Conservation (phyloP, 1,139 yeast genomes). For the Sugiyamaella castrensis region DNA sequence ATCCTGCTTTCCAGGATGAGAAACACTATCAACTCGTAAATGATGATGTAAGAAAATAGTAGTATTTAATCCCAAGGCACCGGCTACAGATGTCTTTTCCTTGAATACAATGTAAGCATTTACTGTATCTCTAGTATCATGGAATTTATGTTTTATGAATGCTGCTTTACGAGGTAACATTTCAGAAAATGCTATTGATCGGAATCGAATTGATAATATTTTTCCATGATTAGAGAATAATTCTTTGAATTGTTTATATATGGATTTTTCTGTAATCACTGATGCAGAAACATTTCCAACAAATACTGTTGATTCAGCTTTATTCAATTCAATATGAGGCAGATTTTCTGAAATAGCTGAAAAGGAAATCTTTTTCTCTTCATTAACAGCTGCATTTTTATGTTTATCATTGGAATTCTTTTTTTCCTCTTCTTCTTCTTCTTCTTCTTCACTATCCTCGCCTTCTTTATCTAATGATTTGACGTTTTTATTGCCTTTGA, state of each 20-base stretch:
- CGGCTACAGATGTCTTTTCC: constrained; percentile 51
- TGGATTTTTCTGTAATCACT: constrained; percentile 62
- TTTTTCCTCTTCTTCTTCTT: constrained; percentile 21
- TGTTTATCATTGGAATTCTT: constrained; percentile 1
- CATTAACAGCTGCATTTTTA: neutral
- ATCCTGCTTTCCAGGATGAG: constrained; percentile 87
- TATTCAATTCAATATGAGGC: constrained; percentile 54
- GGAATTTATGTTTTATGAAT: constrained; percentile 74
- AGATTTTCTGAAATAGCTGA: constrained; percentile 4
- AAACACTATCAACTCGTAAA: constrained; percentile 83
- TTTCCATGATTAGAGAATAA: constrained; percentile 57
- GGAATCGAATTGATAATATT: constrained; percentile 74
- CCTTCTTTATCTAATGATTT: constrained; percentile 19
- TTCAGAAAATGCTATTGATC: constrained; percentile 89
- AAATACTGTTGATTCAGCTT: constrained; percentile 85
- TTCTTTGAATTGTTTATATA: constrained; percentile 61
- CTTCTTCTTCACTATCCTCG: constrained; percentile 23
- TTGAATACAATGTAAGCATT: constrained; percentile 86
- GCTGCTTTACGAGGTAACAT: constrained; percentile 91
- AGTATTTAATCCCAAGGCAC: constrained; percentile 60
- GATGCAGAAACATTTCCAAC: constrained; percentile 77
- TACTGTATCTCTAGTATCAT: constrained; percentile 71
- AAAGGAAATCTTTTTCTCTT: neutral
- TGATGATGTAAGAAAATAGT: constrained; percentile 67
- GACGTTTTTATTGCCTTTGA: neutral